Conservation (phyloP, 306 rosid genomes). For the Abrus precatorius region DNA sequence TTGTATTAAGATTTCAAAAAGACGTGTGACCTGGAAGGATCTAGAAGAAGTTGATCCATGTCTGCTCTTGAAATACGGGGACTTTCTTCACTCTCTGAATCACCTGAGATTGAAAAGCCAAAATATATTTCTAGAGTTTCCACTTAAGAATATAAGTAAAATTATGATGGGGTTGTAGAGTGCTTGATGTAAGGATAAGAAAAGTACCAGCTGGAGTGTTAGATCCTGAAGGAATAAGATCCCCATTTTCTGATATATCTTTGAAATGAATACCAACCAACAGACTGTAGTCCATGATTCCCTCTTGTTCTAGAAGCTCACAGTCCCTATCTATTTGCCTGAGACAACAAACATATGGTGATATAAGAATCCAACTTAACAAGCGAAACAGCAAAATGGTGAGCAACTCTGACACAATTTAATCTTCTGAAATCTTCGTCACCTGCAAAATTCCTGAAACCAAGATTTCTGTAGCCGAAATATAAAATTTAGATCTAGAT, state of each 20-base stretch:
- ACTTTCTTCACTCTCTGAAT: slow-evolving; percentile 59
- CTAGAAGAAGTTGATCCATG: slow-evolving; percentile 86
- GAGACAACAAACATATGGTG: slow-evolving; percentile 14
- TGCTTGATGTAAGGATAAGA: slow-evolving; percentile 7
- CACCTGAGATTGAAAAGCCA: slow-evolving; percentile 53
- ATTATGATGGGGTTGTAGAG: background rate
- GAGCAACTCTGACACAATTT: background rate
- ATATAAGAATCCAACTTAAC: background rate
- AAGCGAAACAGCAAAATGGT: background rate
- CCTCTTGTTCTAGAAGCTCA: slow-evolving; percentile 86
- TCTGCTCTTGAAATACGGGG: slow-evolving; percentile 74
- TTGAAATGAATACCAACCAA: slow-evolving; percentile 88
- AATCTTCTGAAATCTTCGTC: slow-evolving; percentile 27
- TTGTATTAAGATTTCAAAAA: background rate
- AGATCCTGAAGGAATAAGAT: slow-evolving; percentile 68
- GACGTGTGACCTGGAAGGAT: slow-evolving; percentile 78
- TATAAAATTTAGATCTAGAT: slow-evolving; percentile 81
- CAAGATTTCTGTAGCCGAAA: slow-evolving; percentile 72
- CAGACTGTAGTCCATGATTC: slow-evolving; percentile 89
- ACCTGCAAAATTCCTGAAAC: slow-evolving; percentile 89
- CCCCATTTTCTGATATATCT: slow-evolving; percentile 72
- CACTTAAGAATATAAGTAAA: background rate
- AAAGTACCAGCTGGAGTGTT: slow-evolving; percentile 66
- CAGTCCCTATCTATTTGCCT: slow-evolving; percentile 90
- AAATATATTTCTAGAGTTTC: background rate